These are phyloP conservation scores for Verticillium zaregamsianum DNA, from an alignment of 2,329 filamentous ascomycete species.

Conservation along the genomic window DNA sequence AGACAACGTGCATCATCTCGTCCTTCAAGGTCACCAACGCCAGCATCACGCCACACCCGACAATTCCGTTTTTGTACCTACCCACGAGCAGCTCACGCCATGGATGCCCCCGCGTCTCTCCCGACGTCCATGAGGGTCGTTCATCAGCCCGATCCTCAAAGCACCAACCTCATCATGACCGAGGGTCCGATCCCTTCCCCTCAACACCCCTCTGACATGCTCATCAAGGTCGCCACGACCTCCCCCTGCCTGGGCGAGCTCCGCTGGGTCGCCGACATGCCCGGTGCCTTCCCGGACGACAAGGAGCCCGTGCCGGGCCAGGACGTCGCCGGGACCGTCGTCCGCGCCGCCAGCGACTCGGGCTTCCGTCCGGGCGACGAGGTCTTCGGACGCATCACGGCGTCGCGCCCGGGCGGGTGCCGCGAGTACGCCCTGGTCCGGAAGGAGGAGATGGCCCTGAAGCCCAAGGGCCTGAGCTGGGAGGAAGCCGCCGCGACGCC, in stretches of 20 bases:
- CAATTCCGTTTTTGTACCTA: too few species aligned
- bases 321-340: conserved; percentile 33
- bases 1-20: too few species aligned
- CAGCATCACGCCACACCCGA: too few species aligned
- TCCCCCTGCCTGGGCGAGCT: conserved; percentile 27
- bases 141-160: conserved; percentile 17
- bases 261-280: conserved; percentile 20
- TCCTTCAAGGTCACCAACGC: too few species aligned
- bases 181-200: conserved; percentile 16
- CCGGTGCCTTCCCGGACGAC: conserved; percentile 15
- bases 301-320: conserved; percentile 25
- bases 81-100: neutral
- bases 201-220: conserved; percentile 18
- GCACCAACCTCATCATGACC: conserved; percentile 12
- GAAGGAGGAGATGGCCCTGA: conserved; percentile 25
- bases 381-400: conserved; percentile 26
- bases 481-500: conserved; percentile 31
- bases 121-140: conserved; percentile 18
- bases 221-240: conserved; percentile 27
- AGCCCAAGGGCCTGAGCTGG: conserved; percentile 26
- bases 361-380: conserved; percentile 26
- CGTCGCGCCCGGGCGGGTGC: conserved; percentile 21
- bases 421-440: conserved; percentile 27
- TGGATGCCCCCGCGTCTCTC: conserved; percentile 1
- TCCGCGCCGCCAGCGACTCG: conserved; percentile 18